Evolutionary conservation across 2,329 filamentous ascomycete species (phyloP).

Genomic region (Phaeoacremonium minimum): DNA sequence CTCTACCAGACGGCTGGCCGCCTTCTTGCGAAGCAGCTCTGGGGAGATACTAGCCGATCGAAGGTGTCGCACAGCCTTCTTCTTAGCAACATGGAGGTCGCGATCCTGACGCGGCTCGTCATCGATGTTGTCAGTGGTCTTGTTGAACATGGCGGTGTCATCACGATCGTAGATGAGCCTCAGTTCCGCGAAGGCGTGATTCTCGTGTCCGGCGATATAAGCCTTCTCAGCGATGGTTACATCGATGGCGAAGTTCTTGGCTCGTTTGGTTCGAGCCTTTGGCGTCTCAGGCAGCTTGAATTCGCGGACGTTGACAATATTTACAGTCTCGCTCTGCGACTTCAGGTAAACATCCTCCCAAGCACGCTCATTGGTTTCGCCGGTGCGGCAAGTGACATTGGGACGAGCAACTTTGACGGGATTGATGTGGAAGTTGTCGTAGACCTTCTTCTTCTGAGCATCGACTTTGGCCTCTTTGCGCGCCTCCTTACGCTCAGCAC

Average conservation of each 20-base stretch:
- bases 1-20: background rate
- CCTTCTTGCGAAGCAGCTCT: background rate
- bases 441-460: no score
- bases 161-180: background rate
- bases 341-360: background rate
- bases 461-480: no score
- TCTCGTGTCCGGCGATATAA: background rate
- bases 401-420: no score
- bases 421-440: no score
- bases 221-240: background rate
- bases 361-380: background rate
- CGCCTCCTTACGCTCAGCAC: no score
- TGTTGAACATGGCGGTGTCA: background rate
- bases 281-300: background rate
- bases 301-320: background rate
- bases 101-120: conserved; percentile 1
- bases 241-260: background rate
- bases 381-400: background rate
- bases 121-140: conserved; percentile 6
- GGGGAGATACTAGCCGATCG: background rate
- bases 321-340: background rate
- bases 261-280: background rate
- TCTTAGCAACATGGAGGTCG: background rate
- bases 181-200: background rate
- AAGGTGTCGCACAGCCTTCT: background rate